These are phyloP conservation scores for Fraxinus platypoda DNA, from an alignment of 305 asterid genomes.

Conservation along the genomic window DNA sequence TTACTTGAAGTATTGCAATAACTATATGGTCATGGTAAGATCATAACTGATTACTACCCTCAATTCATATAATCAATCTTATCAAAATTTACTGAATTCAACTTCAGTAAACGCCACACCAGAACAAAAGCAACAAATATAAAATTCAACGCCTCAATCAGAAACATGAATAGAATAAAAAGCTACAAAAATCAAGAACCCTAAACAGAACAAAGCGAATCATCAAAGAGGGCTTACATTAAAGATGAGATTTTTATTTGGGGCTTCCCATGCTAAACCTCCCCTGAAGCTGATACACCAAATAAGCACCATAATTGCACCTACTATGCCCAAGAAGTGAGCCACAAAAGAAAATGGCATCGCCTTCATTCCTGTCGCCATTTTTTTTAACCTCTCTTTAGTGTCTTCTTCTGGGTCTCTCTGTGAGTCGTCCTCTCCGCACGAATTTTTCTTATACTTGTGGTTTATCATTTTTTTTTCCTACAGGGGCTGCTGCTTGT, in stretches of 20 bases:
- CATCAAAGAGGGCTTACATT: conserved; percentile 41
- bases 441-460: background rate
- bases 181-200: too few relatives aligned
- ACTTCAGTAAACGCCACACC: background rate
- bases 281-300: conserved; percentile 87
- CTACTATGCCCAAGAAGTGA: conserved; percentile 61
- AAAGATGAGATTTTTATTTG: conserved; percentile 72
- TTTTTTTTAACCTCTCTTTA: conserved; percentile 29
- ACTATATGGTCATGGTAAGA: background rate
- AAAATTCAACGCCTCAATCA: too few relatives aligned
- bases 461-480: background rate
- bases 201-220: too few relatives aligned
- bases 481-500: conserved; percentile 6
- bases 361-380: conserved; percentile 76
- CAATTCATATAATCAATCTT: background rate
- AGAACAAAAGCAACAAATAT: background rate
- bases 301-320: conserved; percentile 60
- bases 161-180: too few relatives aligned
- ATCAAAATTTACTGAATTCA: too few relatives aligned
- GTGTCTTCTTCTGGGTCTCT: too few relatives aligned
- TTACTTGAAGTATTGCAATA: background rate
- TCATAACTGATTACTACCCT: background rate
- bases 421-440: background rate
- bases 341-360: conserved; percentile 54
- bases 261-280: conserved; percentile 89